A percentile compares a stretch with the other conserved stretches of the same genome.
phyloP scores from a whole-genome alignment of 2,329 filamentous ascomycete species.

The Aspergillus floridensis region DNA sequence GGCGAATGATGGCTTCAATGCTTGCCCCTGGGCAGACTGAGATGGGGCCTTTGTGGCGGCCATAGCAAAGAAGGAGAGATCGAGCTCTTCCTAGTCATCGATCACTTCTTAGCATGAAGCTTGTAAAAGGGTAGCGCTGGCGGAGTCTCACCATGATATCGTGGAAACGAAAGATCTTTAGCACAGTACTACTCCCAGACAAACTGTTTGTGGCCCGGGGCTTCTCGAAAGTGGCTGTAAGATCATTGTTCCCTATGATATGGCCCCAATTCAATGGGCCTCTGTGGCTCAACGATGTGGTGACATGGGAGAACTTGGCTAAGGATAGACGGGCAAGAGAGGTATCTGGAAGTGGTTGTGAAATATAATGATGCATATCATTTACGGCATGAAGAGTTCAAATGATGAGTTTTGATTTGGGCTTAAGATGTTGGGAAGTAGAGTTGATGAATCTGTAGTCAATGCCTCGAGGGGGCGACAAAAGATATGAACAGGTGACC shows the following conservation, averaged over 20 bases:
- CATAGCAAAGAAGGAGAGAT: conserved; percentile 34
- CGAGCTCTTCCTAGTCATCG: conserved; percentile 40
- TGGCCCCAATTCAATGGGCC: conserved; percentile 47
- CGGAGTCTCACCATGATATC: conserved; percentile 35
- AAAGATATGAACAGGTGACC: not conserved
- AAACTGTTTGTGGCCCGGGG: conserved; percentile 9
- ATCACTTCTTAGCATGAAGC: not conserved
- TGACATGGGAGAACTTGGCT: conserved; percentile 48
- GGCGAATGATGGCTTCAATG: conserved; percentile 33
- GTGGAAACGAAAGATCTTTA: conserved; percentile 37
- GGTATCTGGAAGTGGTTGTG: conserved; percentile 12
- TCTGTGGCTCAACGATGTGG: conserved; percentile 34
- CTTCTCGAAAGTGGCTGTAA: conserved; percentile 38
- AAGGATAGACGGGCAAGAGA: conserved; percentile 28
- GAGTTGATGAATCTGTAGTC: not conserved
- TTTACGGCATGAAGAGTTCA: not conserved
- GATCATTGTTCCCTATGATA: conserved; percentile 36
- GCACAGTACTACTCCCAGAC: conserved; percentile 15
- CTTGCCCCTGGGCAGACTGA: conserved; percentile 16
- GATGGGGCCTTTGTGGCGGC: conserved; percentile 20
- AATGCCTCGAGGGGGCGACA: not conserved
- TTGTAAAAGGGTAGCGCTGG: not conserved
- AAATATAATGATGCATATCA: conserved; percentile 16
- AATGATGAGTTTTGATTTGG: not conserved
- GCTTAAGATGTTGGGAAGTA: not conserved